Conservation (phyloP, 305 asterid species). For the Solanum hybrid region DNA sequence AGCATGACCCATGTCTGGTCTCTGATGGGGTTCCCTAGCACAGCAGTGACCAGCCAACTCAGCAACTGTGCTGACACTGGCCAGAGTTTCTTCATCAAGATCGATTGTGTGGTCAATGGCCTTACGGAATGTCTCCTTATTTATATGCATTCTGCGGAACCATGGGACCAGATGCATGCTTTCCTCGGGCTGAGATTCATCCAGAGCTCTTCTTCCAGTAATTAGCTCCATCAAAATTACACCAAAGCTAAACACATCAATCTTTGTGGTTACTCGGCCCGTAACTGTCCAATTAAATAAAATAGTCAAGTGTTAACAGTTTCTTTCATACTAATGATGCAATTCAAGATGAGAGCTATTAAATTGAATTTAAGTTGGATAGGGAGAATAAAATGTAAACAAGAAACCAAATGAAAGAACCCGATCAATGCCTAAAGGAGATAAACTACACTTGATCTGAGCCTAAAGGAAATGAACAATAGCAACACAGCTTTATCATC, state of each 20-base stretch:
- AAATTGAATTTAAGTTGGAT: neutral
- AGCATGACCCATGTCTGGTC: constrained; percentile 94
- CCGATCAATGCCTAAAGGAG: neutral
- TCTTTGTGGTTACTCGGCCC: constrained; percentile 88
- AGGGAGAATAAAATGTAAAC: neutral
- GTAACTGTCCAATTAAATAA: constrained; percentile 41
- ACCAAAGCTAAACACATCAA: constrained; percentile 87
- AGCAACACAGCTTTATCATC: neutral
- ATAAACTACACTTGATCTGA: neutral
- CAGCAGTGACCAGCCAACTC: constrained; percentile 95
- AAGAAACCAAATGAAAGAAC: neutral
- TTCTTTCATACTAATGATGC: neutral
- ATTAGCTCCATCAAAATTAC: constrained; percentile 88
- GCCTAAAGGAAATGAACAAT: neutral
- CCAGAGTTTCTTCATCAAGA: constrained; percentile 52
- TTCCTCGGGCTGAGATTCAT: constrained; percentile 65
- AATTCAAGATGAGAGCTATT: neutral
- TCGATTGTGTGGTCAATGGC: constrained; percentile 62
- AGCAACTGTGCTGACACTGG: constrained; percentile 59
- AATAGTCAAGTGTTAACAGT: neutral
- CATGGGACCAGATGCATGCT: constrained; percentile 82
- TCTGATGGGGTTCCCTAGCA: constrained; percentile 71
- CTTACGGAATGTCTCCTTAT: constrained; percentile 49
- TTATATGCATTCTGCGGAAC: constrained; percentile 72
- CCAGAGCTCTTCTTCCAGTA: constrained; percentile 77